These are phyloP conservation scores for Gossypium schwendimanii DNA, from an alignment of 441 rosid genomes.

Conservation along the genomic window DNA sequence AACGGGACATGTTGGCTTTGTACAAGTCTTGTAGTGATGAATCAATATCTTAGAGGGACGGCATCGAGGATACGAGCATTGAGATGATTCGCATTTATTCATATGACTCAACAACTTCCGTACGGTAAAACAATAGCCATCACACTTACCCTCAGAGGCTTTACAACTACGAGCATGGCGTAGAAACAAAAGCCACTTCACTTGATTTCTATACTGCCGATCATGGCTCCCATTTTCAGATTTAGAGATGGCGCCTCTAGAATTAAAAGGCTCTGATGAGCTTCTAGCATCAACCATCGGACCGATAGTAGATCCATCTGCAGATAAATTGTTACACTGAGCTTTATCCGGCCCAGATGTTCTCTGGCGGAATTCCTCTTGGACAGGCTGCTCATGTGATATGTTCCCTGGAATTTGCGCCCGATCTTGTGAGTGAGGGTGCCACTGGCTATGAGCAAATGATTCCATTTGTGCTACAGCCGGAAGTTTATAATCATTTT, in stretches of 20 bases:
- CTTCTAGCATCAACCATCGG: conserved; percentile 42
- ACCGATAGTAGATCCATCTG: conserved; percentile 51
- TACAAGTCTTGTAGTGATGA: conserved; percentile 64
- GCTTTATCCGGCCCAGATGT: conserved; percentile 73
- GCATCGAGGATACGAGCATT: conserved; percentile 80
- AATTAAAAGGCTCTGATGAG: conserved; percentile 40
- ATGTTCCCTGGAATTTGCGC: conserved; percentile 39
- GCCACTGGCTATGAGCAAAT: conserved; percentile 55
- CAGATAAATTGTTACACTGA: conserved; percentile 60
- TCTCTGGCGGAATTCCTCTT: conserved; percentile 74
- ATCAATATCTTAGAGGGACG: conserved; percentile 65
- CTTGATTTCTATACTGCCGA: conserved; percentile 67
- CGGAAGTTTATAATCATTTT: conserved; percentile 45
- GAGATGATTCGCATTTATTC: conserved; percentile 56
- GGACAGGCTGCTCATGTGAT: conserved; percentile 57
- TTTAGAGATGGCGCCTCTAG: conserved; percentile 37
- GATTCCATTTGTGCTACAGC: conserved; percentile 54
- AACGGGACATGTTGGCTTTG: conserved; percentile 76
- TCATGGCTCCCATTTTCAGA: conserved; percentile 60
- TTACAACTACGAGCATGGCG: conserved; percentile 86
- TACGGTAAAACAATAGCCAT: conserved; percentile 52
- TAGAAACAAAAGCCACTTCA: conserved; percentile 83
- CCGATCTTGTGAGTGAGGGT: conserved; percentile 53
- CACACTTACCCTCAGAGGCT: conserved; percentile 93
- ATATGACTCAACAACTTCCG: conserved; percentile 78